Base-by-base conservation (phyloP, 371 early-diverging fungal genomes). In the Mucor sp. region DNA sequence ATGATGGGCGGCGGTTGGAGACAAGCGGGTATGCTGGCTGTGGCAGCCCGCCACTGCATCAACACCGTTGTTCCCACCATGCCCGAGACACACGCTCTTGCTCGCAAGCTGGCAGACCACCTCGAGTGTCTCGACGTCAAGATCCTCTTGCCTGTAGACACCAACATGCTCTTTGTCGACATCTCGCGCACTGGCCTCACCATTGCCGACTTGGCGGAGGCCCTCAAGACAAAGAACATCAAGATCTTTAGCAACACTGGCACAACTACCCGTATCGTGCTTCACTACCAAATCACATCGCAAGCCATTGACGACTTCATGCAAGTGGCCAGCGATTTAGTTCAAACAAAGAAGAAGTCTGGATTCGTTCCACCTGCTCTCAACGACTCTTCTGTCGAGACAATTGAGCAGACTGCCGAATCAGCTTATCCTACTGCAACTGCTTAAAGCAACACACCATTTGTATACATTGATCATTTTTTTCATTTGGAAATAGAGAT, bases 1-100 rank as follows among this genome's bases (percentile, higher is more conserved):
- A 65, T 94, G 67, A 93, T 92, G 78, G 97, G 97, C 55, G 97
- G 97, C 58, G 96, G 94, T n/a, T 93, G 94, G 96, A 83, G 95
- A 27, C 96, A 95, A 73, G 91, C 91, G 3, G 95, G 96, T 21
- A 69, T 87, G 32, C 66, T 95, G 37, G 95, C 95, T 4, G 89
- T 85, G 15, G 91, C 90, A 1, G 92, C 89, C 1, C 81, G 87
- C 8, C 89, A 89, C 73, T 90, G 92, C 19, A 87, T 92, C 47
- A 81, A 87, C 19, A 81, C 77, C 11, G 78, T 87, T 32, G 83
- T 88, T 78, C 91, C 94, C 4, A 72, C 76, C 12, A 78, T 97
- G 84, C 65, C 74, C 12, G 72, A 75, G 2, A 90, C 93, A 25
- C 95, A 96, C 64, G 78, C 56, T n/a, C 79, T 82, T 30, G 91